phyloP scores from a whole-genome alignment of 768 basidiomycete genomes.

The Melanogaster broomeanus region DNA sequence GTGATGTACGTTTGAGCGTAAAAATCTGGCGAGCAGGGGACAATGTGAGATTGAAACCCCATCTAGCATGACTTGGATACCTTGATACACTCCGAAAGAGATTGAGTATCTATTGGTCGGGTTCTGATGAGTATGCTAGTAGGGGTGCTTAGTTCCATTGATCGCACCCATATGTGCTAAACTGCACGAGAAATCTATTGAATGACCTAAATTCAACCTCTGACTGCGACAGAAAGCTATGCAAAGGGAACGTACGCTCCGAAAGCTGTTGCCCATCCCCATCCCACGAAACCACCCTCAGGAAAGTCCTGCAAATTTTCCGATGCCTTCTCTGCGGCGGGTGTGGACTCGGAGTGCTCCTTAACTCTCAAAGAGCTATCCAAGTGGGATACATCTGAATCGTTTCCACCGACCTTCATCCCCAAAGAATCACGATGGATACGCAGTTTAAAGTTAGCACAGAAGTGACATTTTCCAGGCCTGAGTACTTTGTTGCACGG shows the following conservation, averaged over 20 bases:
- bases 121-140: background rate
- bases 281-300: constrained; percentile 31
- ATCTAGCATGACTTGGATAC: constrained; percentile 10
- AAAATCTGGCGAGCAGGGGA: constrained; percentile 31
- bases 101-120: constrained; percentile 31
- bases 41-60: background rate
- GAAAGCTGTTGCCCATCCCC: constrained; percentile 34
- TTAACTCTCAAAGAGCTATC: background rate
- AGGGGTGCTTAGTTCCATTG: background rate
- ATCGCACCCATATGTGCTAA: constrained; percentile 39
- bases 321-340: background rate
- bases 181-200: constrained; percentile 39
- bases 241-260: constrained; percentile 27
- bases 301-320: constrained; percentile 12
- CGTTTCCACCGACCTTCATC: background rate
- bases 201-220: background rate
- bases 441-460: no score
- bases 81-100: constrained; percentile 48
- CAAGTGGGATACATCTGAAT: background rate
- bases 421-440: background rate
- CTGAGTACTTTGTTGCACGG: no score
- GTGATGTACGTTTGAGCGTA: constrained; percentile 40
- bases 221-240: background rate
- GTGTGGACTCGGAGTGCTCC: background rate
- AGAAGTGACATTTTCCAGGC: no score